Base-by-base conservation (phyloP, 75 land plant genomes). In the Cunninghamia lanceolata region DNA sequence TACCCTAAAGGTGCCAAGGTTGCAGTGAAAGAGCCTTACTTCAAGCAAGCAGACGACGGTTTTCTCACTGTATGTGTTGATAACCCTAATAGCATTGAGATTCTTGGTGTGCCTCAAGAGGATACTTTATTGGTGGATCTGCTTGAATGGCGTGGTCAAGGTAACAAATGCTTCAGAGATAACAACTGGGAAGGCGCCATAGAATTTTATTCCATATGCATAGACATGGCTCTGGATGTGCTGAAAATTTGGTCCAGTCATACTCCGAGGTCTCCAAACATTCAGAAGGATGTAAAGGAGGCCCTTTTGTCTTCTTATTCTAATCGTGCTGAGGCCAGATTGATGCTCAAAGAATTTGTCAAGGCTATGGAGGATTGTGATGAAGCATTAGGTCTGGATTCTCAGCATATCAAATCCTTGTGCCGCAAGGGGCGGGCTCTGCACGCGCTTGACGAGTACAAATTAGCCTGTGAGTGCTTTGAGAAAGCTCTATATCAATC, bases 341-440 rank as follows among this genome's bases (percentile, higher is more conserved):
- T 89, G 84, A 84, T 79, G 66, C 40, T 89, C 21, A 8, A 71
- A 10, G 11, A 71, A 32, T 71, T 30, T 13, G 0, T 9, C 1
- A 30, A 84, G 35, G 90, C 90, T 32, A 25, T 89, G 35, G 50
- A 63, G 6, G 90, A 89, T 71, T 70, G 86, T 19, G 89, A 85
- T 45, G 79, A 77, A 30, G 89, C 90, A 19, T 74, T 89, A 3
- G 45, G 32, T 68, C 63, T 89, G 15, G 89, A 87, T 68, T 83
- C 86, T 28, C n/a, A 30, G 11, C 89, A 89, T 63, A 17, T 84
- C 36, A 52, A 89, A 56, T 84, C 89, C 78, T 53, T 87, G 9
- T 87, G 63, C 46, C 83, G 89, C 14, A 89, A 89, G 50, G 90
- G 88, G 30, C 73, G 89, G 3, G 90, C 89, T 5, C 38, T 87